phyloP scores from a whole-genome alignment of 768 basidiomycete species.

The Leccinum longicurvipes region DNA sequence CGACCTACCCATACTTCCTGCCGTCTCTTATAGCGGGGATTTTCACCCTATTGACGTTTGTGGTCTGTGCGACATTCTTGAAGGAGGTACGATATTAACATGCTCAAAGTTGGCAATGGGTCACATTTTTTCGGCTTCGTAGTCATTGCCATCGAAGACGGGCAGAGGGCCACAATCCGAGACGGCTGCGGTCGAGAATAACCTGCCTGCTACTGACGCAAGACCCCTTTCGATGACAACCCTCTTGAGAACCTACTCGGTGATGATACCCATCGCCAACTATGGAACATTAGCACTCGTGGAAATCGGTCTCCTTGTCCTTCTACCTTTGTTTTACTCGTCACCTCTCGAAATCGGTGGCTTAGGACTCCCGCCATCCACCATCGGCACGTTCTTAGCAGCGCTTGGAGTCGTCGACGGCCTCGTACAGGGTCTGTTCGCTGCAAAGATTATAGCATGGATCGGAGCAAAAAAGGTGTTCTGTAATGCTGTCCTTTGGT shows the following conservation, averaged over 20 bases:
- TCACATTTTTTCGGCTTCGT: background rate
- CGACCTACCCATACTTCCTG: constrained; percentile 36
- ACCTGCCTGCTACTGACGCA: background rate
- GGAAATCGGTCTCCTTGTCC: constrained; percentile 37
- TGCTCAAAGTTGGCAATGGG: background rate
- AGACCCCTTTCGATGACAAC: constrained; percentile 32
- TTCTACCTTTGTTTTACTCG: constrained; percentile 46
- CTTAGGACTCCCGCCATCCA: constrained; percentile 37
- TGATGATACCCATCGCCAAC: constrained; percentile 42
- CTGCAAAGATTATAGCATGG: constrained; percentile 37
- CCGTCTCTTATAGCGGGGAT: constrained; percentile 28
- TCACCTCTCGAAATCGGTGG: constrained; percentile 44
- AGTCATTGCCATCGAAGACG: constrained; percentile 28
- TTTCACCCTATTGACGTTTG: constrained; percentile 8
- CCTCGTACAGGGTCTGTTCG: constrained; percentile 38
- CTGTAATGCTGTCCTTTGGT: constrained; percentile 34
- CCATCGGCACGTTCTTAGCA: constrained; percentile 40
- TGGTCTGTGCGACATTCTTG: constrained; percentile 22
- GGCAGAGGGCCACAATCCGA: background rate
- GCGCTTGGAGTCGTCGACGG: constrained; percentile 38
- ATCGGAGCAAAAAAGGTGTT: constrained; percentile 43
- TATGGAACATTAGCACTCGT: constrained; percentile 41
- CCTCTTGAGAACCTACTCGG: constrained; percentile 25
- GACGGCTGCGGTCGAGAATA: background rate
- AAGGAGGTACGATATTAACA: constrained; percentile 27